Evolutionary conservation across 441 rosid genomes (phyloP), one percentile per base, ranked within the genome.

Genomic region (Daphne laureola): DNA sequence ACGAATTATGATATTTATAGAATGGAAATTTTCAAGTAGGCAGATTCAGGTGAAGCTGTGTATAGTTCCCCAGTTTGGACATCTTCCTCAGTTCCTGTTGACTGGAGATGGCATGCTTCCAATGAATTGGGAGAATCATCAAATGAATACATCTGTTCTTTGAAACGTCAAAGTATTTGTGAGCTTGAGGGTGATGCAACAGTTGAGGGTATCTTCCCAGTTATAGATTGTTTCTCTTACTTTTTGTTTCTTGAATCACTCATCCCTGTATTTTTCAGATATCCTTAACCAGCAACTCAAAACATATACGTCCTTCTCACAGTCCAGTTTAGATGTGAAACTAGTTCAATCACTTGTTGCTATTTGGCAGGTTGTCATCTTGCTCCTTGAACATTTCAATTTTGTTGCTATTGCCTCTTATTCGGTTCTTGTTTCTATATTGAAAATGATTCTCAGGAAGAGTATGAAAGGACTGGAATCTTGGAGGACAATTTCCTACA

Each of bases 261-360:
- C 31, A 35, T 44, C 16, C 55, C 51, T 57, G 42, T 52, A 45
- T 53, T 49, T 73, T 69, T 62, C 81, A 94, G 99, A 84, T 60
- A 84, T 94, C 71, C 70, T 87, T 31, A 94, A 90, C 69, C 95
- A 79, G 62, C 85, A 86, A 46, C 70, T 67, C 41, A 88, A 77
- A 62, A 65, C 67, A 51, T 86, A 68, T 73, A 68, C 74, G 53
- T 75, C 97, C 51, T 87, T 90, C 65, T 87, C 99, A 3, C 98
- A 84, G 74, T 72, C 82, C 59, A 57, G 63, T 47, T 68, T 81
- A 15, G 96, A 87, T 68, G 80, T 72, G 54, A 90, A 79, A 72
- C 84, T 94, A 97, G 99, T 94, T 65, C 99, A 87, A 65, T 94
- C 98, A 13, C 96, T 94, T 18, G 68, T 90, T 73, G 95, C 99